Percentiles rank a stretch among this genome's conserved stretches.
These are phyloP conservation scores for Candida verbasci DNA, from an alignment of 805 yeast genomes.

Conservation along the genomic window DNA sequence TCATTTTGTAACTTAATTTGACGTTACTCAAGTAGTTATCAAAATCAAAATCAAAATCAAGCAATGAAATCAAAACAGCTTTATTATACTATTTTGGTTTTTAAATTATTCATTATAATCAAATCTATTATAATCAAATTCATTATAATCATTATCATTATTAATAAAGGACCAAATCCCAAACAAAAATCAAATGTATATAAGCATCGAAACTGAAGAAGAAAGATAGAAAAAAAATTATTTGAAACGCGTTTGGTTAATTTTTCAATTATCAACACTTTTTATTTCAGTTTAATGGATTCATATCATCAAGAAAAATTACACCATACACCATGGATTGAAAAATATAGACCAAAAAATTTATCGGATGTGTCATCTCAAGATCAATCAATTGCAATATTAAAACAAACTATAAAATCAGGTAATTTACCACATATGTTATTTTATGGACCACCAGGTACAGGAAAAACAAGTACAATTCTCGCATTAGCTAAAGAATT, in stretches of 20 bases:
- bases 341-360: slow-evolving; percentile 85
- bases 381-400: slow-evolving; percentile 78
- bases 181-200: too few relatives aligned
- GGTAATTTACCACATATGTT: slow-evolving; percentile 89
- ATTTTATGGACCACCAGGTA: slow-evolving; percentile 92
- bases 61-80: too few relatives aligned
- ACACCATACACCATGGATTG: slow-evolving; percentile 84
- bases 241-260: too few relatives aligned
- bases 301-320: slow-evolving; percentile 37
- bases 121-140: too few relatives aligned
- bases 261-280: background rate
- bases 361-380: slow-evolving; percentile 90
- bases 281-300: slow-evolving; percentile 1
- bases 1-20: too few relatives aligned
- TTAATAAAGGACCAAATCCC: too few relatives aligned
- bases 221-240: too few relatives aligned
- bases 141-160: too few relatives aligned
- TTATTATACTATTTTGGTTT: too few relatives aligned
- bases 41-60: too few relatives aligned
- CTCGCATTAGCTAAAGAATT: slow-evolving; percentile 76
- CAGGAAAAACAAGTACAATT: slow-evolving; percentile 88
- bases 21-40: too few relatives aligned
- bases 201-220: background rate
- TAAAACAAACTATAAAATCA: slow-evolving; percentile 71
- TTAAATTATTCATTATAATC: too few relatives aligned